Percentiles rank a stretch among this genome's conserved stretches.
phyloP scores from a whole-genome alignment of 2,329 filamentous ascomycete genomes.

The Claviceps humidiphila region DNA sequence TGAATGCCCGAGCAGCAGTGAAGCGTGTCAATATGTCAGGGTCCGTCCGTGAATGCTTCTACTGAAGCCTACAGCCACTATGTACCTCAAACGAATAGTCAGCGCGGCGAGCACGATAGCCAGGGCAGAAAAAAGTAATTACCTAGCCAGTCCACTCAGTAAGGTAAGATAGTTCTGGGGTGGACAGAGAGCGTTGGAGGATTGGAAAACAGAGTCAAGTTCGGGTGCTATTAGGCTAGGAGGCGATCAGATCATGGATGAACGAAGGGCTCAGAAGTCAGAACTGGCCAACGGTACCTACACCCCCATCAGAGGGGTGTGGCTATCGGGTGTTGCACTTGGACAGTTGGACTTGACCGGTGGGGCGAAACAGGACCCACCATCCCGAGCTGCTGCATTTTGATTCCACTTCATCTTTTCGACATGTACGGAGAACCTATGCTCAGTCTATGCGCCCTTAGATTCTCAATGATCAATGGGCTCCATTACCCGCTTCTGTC shows the following conservation, averaged over 20 bases:
- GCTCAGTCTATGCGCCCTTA: not conserved
- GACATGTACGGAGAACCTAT: not conserved
- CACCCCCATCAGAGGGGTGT: no score
- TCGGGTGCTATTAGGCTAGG: not conserved
- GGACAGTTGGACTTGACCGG: not conserved
- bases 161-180: not conserved
- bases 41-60: conserved; percentile 2
- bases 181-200: conserved; percentile 7
- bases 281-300: no score
- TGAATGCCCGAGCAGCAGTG: not conserved
- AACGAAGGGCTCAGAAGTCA: not conserved
- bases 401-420: not conserved
- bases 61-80: conserved; percentile 2
- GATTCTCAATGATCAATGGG: no score
- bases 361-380: not conserved
- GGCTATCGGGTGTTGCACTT: not conserved
- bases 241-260: conserved; percentile 1
- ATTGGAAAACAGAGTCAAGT: conserved; percentile 1
- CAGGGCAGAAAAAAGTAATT: conserved; percentile 1
- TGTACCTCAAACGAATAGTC: not conserved
- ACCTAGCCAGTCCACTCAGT: conserved; percentile 1
- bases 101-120: conserved; percentile 2
- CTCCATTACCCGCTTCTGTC: no score
- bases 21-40: not conserved
- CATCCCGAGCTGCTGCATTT: not conserved